Base-by-base conservation (phyloP, 805 yeast genomes). In the Cyberlindnera lachancei region DNA sequence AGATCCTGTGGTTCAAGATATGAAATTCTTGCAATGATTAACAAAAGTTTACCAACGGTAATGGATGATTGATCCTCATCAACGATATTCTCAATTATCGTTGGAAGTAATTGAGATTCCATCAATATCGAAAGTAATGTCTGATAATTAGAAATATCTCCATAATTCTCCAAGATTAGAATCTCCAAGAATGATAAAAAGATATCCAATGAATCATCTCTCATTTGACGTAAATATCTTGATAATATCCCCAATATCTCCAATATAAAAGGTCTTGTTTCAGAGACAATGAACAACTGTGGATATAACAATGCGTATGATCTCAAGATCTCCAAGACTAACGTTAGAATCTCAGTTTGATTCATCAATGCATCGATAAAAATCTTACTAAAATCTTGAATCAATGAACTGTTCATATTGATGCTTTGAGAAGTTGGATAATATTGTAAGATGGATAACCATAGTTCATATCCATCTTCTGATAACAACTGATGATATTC, bases 391-490 rank as follows among this genome's bases (percentile, higher is more conserved):
- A 50, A 27, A 25, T 46, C 44, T 12, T 32, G 33, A 10, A 48
- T 34, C 25, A 50, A 30, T 7, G 49, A 37, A 18, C 41, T 42
- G 5, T 39, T 32, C n/a, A 35, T 24, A 5, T 37, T 36, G 12
- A 46, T 13, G 2, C 28, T 3, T 17, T 39, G 42, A 11, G 35
- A 23, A 4, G 44, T 24, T 1, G 90, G 83, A 33, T 70, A 70
- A 39, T 76, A 75, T 40, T 74, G 82, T 31, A 86, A 52, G 3
- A 82, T 53, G 1, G 79, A 64, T n/a, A 70, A 62, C 95, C 95
- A 86, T 25, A 88, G 61, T 35, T 85, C 94, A 49, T 73, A 75
- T 0, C 94, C 95, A 58, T 88, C 96, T 50, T 88, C 96, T 14
- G 79, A 68, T 8, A 88, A 54, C 33, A 83, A 61, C 3, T 71